phyloP scores from a whole-genome alignment of 805 yeast species.

The Sugiyamaella americana region DNA sequence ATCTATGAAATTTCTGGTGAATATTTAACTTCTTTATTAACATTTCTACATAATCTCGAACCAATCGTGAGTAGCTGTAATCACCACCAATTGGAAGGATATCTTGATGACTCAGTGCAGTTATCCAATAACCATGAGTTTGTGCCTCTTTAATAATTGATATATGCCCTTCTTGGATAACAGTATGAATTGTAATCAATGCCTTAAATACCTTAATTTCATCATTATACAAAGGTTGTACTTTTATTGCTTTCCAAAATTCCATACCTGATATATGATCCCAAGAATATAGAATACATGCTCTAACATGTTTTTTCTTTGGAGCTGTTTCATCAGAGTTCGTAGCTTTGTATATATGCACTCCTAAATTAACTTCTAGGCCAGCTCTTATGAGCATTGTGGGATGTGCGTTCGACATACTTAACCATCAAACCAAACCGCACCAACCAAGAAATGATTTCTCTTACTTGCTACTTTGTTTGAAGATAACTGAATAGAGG shows the following conservation, averaged over 20 bases:
- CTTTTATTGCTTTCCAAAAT: constrained; percentile 77
- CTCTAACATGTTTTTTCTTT: constrained; percentile 90
- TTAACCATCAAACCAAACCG: too few relatives aligned
- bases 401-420: too few relatives aligned
- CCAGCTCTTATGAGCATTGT: too few relatives aligned
- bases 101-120: constrained; percentile 55
- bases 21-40: constrained; percentile 69
- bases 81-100: constrained; percentile 22
- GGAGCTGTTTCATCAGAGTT: constrained; percentile 85
- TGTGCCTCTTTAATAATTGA: constrained; percentile 74
- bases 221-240: constrained; percentile 72
- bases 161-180: constrained; percentile 97
- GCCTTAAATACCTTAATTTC: constrained; percentile 87
- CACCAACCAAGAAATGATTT: too few relatives aligned
- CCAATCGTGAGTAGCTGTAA: constrained; percentile 65
- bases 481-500: too few relatives aligned
- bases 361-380: constrained; percentile 34
- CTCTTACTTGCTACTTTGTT: too few relatives aligned
- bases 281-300: constrained; percentile 95
- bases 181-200: constrained; percentile 78
- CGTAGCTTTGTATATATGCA: constrained; percentile 76
- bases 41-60: constrained; percentile 67
- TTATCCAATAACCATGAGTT: constrained; percentile 69
- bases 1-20: constrained; percentile 78
- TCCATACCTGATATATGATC: constrained; percentile 80